A percentile compares a stretch with the other conserved stretches of the same genome.
These are phyloP conservation scores for Olyra latifolia DNA, from an alignment of 176 grass and related monocot species.

Conservation along the genomic window DNA sequence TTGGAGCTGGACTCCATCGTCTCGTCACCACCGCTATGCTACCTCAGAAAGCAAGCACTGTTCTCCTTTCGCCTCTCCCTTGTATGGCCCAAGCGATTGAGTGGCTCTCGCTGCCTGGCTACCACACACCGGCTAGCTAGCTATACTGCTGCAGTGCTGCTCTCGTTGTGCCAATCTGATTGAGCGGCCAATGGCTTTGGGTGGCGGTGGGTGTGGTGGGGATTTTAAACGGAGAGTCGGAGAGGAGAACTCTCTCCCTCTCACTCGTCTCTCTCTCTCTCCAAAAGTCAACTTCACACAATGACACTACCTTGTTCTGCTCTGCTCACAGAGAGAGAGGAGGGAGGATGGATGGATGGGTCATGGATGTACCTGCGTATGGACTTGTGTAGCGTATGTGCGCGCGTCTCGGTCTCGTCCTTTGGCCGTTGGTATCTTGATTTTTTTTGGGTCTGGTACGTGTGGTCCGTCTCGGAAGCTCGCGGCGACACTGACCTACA, in stretches of 20 bases:
- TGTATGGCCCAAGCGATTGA: not conserved
- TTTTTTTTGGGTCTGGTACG: too few relatives aligned
- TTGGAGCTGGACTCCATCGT: constrained; percentile 6
- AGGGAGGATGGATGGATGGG: not conserved
- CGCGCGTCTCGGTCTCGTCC: too few relatives aligned
- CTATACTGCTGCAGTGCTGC: not conserved
- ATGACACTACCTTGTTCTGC: constrained; percentile 1
- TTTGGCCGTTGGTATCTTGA: too few relatives aligned
- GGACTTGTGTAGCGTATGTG: too few relatives aligned
- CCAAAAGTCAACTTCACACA: constrained; percentile 25
- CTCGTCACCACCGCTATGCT: not conserved
- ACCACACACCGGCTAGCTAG: not conserved
- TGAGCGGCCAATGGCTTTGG: constrained; percentile 15
- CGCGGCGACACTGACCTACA: too few relatives aligned
- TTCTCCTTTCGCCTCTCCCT: not conserved
- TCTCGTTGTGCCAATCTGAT: not conserved
- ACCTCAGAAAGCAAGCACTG: not conserved
- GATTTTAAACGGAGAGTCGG: constrained; percentile 38
- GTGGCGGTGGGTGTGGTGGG: constrained; percentile 8
- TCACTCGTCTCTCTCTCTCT: not conserved
- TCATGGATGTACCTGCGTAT: too few relatives aligned
- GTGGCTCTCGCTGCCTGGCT: not conserved
- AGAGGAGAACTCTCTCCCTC: not conserved
- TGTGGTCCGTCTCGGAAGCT: too few relatives aligned
- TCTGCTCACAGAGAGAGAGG: not conserved